phyloP scores from a whole-genome alignment of 352 stramenopile species.

The Phytophthora quininea region DNA sequence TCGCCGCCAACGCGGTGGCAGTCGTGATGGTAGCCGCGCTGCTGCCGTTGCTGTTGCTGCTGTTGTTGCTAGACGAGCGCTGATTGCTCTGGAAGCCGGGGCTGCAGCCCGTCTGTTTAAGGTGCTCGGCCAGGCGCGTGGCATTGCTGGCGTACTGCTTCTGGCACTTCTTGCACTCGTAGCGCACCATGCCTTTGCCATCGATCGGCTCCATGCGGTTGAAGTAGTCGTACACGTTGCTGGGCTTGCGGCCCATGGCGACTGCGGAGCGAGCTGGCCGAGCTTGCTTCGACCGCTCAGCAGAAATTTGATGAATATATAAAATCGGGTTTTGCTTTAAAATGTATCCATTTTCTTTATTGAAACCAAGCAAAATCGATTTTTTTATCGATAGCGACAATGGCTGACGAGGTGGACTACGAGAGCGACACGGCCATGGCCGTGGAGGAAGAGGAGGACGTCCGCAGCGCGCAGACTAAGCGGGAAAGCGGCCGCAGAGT shows the following conservation, averaged over 20 bases:
- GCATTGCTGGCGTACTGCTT: constrained; percentile 89
- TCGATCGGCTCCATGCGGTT: constrained; percentile 70
- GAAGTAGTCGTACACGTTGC: constrained; percentile 90
- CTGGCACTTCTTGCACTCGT: constrained; percentile 89
- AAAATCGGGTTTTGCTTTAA: no score
- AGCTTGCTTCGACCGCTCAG: no score
- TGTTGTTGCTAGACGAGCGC: constrained; percentile 32
- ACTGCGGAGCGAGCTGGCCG: neutral
- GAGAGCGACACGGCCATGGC: constrained; percentile 89
- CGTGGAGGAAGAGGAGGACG: constrained; percentile 76
- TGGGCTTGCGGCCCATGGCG: constrained; percentile 78
- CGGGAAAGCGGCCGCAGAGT: constrained; percentile 30
- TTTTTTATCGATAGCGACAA: constrained; percentile 16
- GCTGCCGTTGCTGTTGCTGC: constrained; percentile 12
- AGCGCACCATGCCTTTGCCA: constrained; percentile 78
- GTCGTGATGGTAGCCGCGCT: constrained; percentile 29
- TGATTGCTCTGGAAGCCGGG: constrained; percentile 86
- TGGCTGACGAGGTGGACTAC: constrained; percentile 88
- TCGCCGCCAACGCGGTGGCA: constrained; percentile 11
- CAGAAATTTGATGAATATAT: no score
- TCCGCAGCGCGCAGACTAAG: constrained; percentile 28
- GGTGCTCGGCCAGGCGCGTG: constrained; percentile 79
- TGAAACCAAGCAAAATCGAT: neutral
- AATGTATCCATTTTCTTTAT: no score
- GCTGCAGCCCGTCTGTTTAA: constrained; percentile 72